Base-by-base conservation (phyloP, 257 asterid genomes). In the Solanum rostratum region DNA sequence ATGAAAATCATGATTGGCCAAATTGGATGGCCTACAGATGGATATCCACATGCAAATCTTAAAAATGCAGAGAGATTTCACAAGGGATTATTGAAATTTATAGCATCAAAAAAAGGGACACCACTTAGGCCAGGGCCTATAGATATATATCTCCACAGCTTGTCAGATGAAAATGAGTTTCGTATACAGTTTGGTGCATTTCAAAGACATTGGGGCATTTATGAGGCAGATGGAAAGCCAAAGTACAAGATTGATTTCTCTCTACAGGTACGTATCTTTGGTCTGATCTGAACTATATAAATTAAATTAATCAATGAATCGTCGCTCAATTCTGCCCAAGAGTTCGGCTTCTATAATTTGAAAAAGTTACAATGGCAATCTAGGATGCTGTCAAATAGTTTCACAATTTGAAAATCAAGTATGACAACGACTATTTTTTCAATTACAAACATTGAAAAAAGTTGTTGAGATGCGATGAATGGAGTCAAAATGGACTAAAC, bases 1-100 rank as follows among this genome's bases (percentile, higher is more conserved):
- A 3, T 90, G 78, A 53, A 69, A 29, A 80, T 93, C 8, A 70
- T 79, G 33, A 85, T 92, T 1, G 89, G 92, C 12, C 86, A 88
- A 57, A 86, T 93, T 45, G 95, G 96, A 14, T 93, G 95, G 95
- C 96, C 95, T 7, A 93, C 95, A 0, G 95, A 91, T 10, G 93
- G 93, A 7, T 43, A 20, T 50, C 65, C 63, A 15, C 59, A 85
- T 4, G 93, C 91, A 0, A 89, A 41, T 30, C 1, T 22, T 8
- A 0, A 14, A 2, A 55, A 86, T 20, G 96, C 95, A 0, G 83
- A 86, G 79, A 81, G 88, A 12, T 93, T 91, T 50, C 87, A 84
- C 37, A 80, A 83, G 19, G 86, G 83, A 0, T 62, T 92, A 2
- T 22, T 92, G 19, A 91, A 89, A 29, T 87, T 24, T 54, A 59